Conservation (phyloP, 257 asterid species). For the Orobanche coerulescens region DNA sequence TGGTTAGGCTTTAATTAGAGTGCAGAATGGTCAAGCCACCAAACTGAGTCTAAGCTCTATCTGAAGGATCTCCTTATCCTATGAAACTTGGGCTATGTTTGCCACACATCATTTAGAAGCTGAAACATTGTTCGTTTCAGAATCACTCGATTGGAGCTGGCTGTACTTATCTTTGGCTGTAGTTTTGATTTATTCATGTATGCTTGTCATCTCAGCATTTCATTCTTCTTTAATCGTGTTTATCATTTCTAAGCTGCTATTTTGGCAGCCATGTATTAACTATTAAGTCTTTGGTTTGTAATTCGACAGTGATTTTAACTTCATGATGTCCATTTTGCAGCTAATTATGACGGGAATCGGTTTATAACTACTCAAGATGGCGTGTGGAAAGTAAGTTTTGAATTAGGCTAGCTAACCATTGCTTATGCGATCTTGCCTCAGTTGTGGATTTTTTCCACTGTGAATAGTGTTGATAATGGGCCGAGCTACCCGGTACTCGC, state of each 20-base stretch:
- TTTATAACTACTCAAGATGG: constrained; percentile 81
- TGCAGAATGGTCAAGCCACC: background rate
- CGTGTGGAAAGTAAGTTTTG: constrained; percentile 66
- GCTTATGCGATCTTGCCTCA: constrained; percentile 17
- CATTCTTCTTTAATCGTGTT: background rate
- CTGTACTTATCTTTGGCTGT: background rate
- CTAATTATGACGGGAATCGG: constrained; percentile 74
- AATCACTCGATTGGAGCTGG: background rate
- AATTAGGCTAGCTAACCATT: constrained; percentile 9
- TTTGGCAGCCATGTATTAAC: background rate
- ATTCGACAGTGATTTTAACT: constrained; percentile 13
- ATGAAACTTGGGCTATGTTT: background rate
- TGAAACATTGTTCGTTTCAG: constrained; percentile 1
- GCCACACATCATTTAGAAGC: constrained; percentile 9
- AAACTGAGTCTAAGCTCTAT: background rate
- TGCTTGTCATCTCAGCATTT: background rate
- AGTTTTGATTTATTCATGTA: background rate
- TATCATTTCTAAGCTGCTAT: constrained; percentile 6
- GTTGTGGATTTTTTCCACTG: constrained; percentile 16
- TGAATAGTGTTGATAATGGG: too few relatives aligned
- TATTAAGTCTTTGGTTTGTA: background rate
- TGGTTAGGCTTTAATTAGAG: constrained; percentile 9
- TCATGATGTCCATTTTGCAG: constrained; percentile 42
- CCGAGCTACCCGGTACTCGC: too few relatives aligned
- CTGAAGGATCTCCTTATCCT: background rate